Evolutionary conservation across 2,329 filamentous ascomycete genomes (phyloP), one percentile per base, ranked within the genome.

Genomic region (Aspergillus sp.): DNA sequence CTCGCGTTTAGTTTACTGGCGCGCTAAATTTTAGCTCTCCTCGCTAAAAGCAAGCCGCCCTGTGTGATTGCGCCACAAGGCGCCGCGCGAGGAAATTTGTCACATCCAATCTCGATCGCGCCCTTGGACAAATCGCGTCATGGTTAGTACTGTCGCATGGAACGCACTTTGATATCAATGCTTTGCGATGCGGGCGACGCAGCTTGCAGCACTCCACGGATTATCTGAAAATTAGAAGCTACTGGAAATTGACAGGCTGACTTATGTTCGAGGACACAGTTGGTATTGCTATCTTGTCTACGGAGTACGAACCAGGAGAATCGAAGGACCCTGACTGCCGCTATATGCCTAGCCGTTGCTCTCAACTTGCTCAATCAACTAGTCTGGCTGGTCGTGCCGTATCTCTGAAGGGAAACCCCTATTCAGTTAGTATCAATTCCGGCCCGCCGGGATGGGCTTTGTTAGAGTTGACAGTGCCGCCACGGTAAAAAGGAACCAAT

Each of bases 371-470:
- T n/a, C n/a, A n/a, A n/a, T n/a, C n/a, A n/a, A n/a, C n/a, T n/a
- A n/a, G n/a, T n/a, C n/a, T n/a, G n/a, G n/a, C n/a, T n/a, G 73
- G 71, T 77, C 33, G 68, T 78, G 55, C 66, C 72, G 35, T 72
- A 76, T 60, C 72, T 74, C 24, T 65, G 72, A 46, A 72, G 77
- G 47, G 74, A 78, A 51, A 77, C 77, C 49, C 62, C 75, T 15
- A 77, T 72, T 47, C 68, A 74, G 70, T 75, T 47, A 52, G 52
- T 52, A 29, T 32, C 34, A 29, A 15, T 24, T 12, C 13, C 32
- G 14, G 13, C 32, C 20, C 19, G 32, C 16, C 10, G 22, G n/a
- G n/a, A 26, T 30, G 12, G 17, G 20, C 16, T 26, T 10, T 7
- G 19, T 19, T 20, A 12, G 11, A 22, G 19, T 22, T 22, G 5